These are phyloP conservation scores for Diplodia sapinea DNA, from an alignment of 2,329 filamentous ascomycete genomes.

Conservation along the genomic window DNA sequence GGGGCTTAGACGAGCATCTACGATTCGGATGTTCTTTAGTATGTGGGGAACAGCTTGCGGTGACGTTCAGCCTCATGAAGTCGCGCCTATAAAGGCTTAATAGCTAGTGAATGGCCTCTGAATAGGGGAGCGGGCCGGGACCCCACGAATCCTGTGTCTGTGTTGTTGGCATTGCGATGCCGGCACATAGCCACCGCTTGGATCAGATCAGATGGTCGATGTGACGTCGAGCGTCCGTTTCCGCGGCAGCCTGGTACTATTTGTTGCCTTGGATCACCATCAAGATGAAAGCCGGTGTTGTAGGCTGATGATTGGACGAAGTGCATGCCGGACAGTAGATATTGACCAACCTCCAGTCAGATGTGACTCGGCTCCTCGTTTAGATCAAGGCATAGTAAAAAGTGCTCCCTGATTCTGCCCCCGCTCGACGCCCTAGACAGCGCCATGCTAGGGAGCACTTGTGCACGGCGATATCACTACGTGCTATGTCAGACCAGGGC, in stretches of 20 bases:
- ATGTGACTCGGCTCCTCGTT: background rate
- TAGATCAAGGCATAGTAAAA: no score
- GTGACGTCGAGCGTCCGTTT: background rate
- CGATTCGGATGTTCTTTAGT: background rate
- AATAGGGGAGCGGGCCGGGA: background rate
- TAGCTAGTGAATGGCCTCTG: background rate
- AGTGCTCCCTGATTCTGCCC: background rate
- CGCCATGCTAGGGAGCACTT: background rate
- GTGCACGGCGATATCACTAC: background rate
- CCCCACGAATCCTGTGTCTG: background rate
- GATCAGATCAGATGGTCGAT: background rate
- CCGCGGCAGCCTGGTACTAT: background rate
- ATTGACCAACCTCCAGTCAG: no score
- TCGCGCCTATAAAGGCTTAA: background rate
- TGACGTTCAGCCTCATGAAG: background rate
- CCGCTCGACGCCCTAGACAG: background rate
- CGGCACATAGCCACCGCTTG: background rate
- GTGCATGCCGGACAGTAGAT: no score
- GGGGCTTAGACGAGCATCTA: background rate
- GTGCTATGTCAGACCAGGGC: background rate
- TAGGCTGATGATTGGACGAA: background rate
- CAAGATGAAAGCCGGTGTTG: background rate
- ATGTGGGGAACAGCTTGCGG: background rate
- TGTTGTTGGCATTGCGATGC: background rate
- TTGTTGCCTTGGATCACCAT: background rate